These are phyloP conservation scores for Peronospora destructor DNA, from an alignment of 352 stramenopile genomes.

Conservation along the genomic window DNA sequence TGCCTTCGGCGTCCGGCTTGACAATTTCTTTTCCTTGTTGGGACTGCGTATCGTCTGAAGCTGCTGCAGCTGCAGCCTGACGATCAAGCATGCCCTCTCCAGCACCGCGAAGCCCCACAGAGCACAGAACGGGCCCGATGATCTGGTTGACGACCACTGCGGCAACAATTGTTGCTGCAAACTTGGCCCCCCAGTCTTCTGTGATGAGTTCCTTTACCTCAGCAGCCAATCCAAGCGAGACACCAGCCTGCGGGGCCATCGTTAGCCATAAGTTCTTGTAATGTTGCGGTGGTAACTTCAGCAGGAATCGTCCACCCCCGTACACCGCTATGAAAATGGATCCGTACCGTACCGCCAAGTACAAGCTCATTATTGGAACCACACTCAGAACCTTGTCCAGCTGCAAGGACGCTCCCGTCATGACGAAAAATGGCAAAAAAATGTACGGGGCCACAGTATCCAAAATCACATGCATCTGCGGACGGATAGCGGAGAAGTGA, in stretches of 20 bases:
- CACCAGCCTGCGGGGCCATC: constrained; percentile 59
- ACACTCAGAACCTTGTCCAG: constrained; percentile 53
- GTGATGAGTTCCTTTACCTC: constrained; percentile 53
- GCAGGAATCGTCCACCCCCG: constrained; percentile 40
- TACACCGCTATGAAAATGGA: constrained; percentile 58
- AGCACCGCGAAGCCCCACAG: constrained; percentile 39
- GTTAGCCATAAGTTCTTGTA: constrained; percentile 69
- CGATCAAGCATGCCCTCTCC: constrained; percentile 40
- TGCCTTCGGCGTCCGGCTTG: constrained; percentile 11
- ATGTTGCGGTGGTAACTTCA: constrained; percentile 47
- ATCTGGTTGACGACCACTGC: constrained; percentile 64
- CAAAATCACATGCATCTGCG: constrained; percentile 67
- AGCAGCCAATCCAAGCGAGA: constrained; percentile 50
- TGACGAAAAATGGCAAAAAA: constrained; percentile 69
- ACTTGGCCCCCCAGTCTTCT: constrained; percentile 49
- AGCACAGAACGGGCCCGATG: constrained; percentile 50
- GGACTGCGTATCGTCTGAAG: constrained; percentile 3
- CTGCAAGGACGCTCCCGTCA: constrained; percentile 57
- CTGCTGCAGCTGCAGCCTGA: constrained; percentile 11
- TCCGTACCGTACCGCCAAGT: constrained; percentile 45
- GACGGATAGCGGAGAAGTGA: constrained; percentile 47
- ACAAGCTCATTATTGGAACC: constrained; percentile 57
- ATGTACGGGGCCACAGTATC: constrained; percentile 60
- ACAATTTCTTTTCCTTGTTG: constrained; percentile 6
- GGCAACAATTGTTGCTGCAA: constrained; percentile 53